Evolutionary conservation across 768 basidiomycete species (phyloP).

Genomic region (Suillus placidus): DNA sequence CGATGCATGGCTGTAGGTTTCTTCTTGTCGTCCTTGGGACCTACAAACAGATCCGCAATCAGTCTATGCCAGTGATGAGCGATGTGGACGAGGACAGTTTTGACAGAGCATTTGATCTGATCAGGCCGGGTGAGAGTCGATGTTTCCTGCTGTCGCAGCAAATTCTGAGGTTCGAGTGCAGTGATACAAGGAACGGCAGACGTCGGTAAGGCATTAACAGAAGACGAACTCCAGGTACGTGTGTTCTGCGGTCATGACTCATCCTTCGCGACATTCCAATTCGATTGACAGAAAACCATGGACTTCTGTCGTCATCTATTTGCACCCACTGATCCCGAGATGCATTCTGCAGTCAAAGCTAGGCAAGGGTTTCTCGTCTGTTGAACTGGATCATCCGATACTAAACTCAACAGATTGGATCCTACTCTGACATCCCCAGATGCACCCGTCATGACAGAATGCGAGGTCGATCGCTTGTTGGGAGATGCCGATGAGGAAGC

Average conservation of each 20-base stretch:
- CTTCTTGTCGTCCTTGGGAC: too few species aligned
- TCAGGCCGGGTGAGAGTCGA: too few species aligned
- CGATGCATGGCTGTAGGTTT: too few species aligned
- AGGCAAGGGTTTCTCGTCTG: not conserved
- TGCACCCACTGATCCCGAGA: not conserved
- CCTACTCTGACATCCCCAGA: not conserved
- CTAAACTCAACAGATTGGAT: not conserved
- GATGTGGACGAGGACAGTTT: too few species aligned
- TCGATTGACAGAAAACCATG: not conserved
- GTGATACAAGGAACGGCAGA: not conserved
- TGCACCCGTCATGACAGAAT: not conserved
- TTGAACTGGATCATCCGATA: slow-evolving; percentile 2
- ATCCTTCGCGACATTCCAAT: not conserved
- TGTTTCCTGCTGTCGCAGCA: not conserved
- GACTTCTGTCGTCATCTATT: not conserved
- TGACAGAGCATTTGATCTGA: too few species aligned
- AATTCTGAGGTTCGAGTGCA: not conserved
- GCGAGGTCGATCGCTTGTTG: not conserved
- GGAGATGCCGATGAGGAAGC: not conserved
- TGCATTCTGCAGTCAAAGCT: not conserved
- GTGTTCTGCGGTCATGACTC: not conserved
- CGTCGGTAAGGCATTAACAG: not conserved
- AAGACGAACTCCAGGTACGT: not conserved
- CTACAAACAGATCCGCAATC: too few species aligned
- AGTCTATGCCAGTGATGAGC: too few species aligned